Percentiles rank a stretch among this genome's conserved stretches.
Conservation (phyloP, 176 grass and related monocot genomes). For the Oryza nivara region DNA sequence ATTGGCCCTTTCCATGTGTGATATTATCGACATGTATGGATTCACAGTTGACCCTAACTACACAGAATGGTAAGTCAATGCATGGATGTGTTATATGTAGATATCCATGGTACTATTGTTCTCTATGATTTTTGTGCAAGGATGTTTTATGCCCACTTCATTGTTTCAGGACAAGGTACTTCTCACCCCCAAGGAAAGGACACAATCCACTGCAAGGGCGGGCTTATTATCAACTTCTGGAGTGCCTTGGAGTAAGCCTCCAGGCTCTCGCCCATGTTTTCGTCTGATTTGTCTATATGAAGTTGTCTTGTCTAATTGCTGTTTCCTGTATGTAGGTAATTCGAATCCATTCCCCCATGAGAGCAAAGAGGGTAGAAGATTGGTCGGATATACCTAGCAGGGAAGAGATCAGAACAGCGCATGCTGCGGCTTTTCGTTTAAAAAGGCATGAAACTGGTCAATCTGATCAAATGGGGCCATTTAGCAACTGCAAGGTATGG, state of each 20-base stretch:
- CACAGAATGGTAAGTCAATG: conserved; percentile 82
- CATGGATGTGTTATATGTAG: conserved; percentile 18
- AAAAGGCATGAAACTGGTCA: conserved; percentile 57
- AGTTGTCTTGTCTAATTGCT: not conserved
- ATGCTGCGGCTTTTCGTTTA: conserved; percentile 69
- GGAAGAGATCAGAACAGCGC: conserved; percentile 67
- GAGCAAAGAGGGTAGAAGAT: conserved; percentile 76
- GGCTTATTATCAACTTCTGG: conserved; percentile 97
- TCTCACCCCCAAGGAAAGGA: conserved; percentile 80
- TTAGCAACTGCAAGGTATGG: conserved; percentile 95
- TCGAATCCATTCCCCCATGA: conserved; percentile 93
- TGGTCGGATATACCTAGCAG: conserved; percentile 88
- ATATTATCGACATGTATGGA: conserved; percentile 85
- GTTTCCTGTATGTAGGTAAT: conserved; percentile 62
- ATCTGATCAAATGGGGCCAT: conserved; percentile 51
- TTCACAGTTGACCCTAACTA: conserved; percentile 98
- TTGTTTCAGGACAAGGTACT: conserved; percentile 86
- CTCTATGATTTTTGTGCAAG: not conserved
- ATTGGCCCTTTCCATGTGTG: conserved; percentile 96
- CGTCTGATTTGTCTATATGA: not conserved
- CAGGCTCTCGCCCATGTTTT: not conserved
- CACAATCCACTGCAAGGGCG: conserved; percentile 97
- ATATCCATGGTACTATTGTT: conserved; percentile 8
- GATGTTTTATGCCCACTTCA: conserved; percentile 37
- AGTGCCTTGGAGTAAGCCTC: conserved; percentile 88